Conservation (phyloP, 1,284 basidiomycete genomes). For the Fistulinella staudtii region DNA sequence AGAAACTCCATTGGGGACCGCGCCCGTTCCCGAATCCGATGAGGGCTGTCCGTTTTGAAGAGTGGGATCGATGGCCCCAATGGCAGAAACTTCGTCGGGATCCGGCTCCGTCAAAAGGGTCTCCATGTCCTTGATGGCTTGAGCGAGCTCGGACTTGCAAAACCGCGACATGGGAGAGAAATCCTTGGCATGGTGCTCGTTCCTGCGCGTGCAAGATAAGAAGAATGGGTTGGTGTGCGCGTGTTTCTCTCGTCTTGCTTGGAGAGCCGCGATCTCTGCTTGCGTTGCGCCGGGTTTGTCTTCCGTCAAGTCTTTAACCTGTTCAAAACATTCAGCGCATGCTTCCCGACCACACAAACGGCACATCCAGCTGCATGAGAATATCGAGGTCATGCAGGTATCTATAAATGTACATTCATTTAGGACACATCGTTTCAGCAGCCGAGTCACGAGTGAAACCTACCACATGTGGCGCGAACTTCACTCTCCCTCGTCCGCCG, state of each 20-base stretch:
- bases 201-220: conserved; percentile 62
- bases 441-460: conserved; percentile 26
- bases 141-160: conserved; percentile 57
- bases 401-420: conserved; percentile 45
- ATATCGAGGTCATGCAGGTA: conserved; percentile 89
- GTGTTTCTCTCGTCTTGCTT: conserved; percentile 55
- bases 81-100: conserved; percentile 20
- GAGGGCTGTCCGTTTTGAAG: conserved; percentile 18
- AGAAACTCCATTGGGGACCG: conserved; percentile 10
- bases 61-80: conserved; percentile 23
- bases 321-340: conserved; percentile 78
- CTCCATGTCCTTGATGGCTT: conserved; percentile 67
- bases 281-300: conserved; percentile 46
- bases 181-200: conserved; percentile 61
- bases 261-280: conserved; percentile 45
- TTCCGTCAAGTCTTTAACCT: conserved; percentile 61
- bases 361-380: conserved; percentile 88
- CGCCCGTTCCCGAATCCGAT: conserved; percentile 1
- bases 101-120: conserved; percentile 39
- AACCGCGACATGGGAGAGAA: conserved; percentile 83
- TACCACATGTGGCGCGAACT: conserved; percentile 81
- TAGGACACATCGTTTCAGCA: conserved; percentile 6
- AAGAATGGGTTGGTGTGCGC: conserved; percentile 69
- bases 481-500: conserved; percentile 72
- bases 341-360: conserved; percentile 86